These are phyloP conservation scores for Rhizopogon sp. DNA, from an alignment of 768 basidiomycete genomes.

Conservation along the genomic window DNA sequence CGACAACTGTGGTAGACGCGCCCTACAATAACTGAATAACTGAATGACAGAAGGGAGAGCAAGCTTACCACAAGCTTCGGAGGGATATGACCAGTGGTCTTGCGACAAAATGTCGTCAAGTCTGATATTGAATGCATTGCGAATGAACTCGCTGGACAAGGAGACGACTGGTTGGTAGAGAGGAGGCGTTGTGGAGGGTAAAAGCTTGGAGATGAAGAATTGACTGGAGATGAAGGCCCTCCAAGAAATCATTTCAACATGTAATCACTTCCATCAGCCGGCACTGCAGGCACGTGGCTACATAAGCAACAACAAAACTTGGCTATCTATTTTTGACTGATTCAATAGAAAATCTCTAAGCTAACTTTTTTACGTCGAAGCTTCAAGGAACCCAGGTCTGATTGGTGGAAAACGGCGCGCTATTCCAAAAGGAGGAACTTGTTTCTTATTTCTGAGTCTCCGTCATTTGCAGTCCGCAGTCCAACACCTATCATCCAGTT, in stretches of 20 bases:
- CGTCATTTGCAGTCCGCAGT: too few relatives aligned
- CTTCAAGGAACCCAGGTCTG: too few relatives aligned
- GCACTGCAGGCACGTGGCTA: conserved; percentile 2
- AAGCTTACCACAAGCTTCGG: conserved; percentile 70
- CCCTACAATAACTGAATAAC: conserved; percentile 44
- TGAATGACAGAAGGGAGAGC: not conserved
- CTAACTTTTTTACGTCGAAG: too few relatives aligned
- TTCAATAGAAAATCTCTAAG: too few relatives aligned
- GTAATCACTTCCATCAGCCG: conserved; percentile 22
- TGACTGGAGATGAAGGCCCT: not conserved
- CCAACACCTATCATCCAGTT: too few relatives aligned
- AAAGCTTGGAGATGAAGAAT: not conserved
- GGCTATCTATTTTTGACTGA: too few relatives aligned
- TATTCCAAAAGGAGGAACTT: too few relatives aligned
- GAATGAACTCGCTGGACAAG: not conserved
- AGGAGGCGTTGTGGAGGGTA: conserved; percentile 7
- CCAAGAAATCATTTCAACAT: not conserved
- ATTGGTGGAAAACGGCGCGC: too few relatives aligned
- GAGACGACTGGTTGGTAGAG: conserved; percentile 2
- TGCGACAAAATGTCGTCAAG: conserved; percentile 80
- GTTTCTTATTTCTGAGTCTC: too few relatives aligned
- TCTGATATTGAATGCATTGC: conserved; percentile 81
- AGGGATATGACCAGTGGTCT: conserved; percentile 82
- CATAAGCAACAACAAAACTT: not conserved
- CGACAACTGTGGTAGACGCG: conserved; percentile 86